phyloP scores from a whole-genome alignment of 345 rosid genomes.

The Boechera stricta region DNA sequence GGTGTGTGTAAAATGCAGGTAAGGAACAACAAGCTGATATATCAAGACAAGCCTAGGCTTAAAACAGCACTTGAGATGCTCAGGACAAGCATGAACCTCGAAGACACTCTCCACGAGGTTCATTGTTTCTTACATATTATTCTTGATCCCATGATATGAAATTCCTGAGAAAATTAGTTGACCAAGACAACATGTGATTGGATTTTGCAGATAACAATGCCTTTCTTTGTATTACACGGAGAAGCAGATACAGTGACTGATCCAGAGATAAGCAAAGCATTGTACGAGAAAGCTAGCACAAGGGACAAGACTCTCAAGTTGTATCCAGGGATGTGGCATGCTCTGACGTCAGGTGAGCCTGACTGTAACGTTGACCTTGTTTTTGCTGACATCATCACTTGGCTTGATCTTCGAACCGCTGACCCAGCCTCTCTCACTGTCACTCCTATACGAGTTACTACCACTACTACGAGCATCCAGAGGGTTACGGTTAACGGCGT shows the following conservation, averaged over 20 bases:
- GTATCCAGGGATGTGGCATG: conserved; percentile 99
- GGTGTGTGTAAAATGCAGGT: conserved; percentile 51
- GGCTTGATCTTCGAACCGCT: conserved; percentile 73
- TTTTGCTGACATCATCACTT: conserved; percentile 71
- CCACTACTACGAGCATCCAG: conserved; percentile 12
- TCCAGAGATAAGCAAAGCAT: conserved; percentile 93
- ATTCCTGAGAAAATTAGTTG: not conserved
- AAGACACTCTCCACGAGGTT: conserved; percentile 74
- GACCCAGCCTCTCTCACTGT: conserved; percentile 40
- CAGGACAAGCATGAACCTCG: conserved; percentile 86
- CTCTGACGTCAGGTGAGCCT: conserved; percentile 82
- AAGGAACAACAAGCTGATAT: conserved; percentile 84
- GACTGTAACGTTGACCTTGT: conserved; percentile 75
- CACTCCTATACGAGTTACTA: conserved; percentile 47
- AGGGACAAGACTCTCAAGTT: conserved; percentile 82
- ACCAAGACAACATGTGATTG: not conserved
- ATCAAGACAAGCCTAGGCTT: conserved; percentile 94
- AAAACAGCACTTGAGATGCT: conserved; percentile 98
- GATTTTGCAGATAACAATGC: conserved; percentile 62
- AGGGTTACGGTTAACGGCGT: conserved; percentile 13
- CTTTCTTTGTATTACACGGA: conserved; percentile 92
- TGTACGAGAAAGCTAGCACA: conserved; percentile 79
- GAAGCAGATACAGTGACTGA: conserved; percentile 94
- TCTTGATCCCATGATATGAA: not conserved
- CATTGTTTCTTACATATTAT: not conserved